Evolutionary conservation across 805 yeast genomes (phyloP).

Genomic region (Metschnikowia hibisci): DNA sequence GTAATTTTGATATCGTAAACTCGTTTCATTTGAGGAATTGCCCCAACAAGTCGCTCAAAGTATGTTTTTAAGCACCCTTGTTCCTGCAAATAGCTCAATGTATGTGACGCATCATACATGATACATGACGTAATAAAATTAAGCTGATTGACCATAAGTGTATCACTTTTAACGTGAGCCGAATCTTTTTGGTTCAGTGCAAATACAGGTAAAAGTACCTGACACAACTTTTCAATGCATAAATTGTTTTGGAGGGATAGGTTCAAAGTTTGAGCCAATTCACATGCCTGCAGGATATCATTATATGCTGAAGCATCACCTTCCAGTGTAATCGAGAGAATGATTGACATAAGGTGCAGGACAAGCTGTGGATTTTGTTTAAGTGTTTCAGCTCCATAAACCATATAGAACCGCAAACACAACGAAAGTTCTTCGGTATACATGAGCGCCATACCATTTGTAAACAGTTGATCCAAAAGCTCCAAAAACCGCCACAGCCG

Average conservation of each 20-base stretch:
- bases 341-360: slow-evolving; percentile 48
- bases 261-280: slow-evolving; percentile 60
- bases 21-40: slow-evolving; percentile 52
- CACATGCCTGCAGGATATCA: slow-evolving; percentile 58
- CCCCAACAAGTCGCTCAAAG: slow-evolving; percentile 63
- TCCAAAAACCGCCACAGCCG: slow-evolving; percentile 72
- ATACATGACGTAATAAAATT: slow-evolving; percentile 65
- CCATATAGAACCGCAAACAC: slow-evolving; percentile 68
- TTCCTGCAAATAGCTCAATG: slow-evolving; percentile 50
- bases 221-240: slow-evolving; percentile 45
- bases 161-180: slow-evolving; percentile 27
- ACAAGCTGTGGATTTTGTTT: slow-evolving; percentile 41
- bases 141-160: slow-evolving; percentile 47
- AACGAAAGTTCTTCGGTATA: slow-evolving; percentile 75
- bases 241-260: slow-evolving; percentile 52
- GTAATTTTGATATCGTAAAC: slow-evolving; percentile 82
- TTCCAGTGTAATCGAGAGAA: slow-evolving; percentile 41
- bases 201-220: slow-evolving; percentile 40
- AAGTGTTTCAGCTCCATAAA: slow-evolving; percentile 44
- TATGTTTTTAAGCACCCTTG: slow-evolving; percentile 37
- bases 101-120: slow-evolving; percentile 52
- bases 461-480: slow-evolving; percentile 32
- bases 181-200: slow-evolving; percentile 21
- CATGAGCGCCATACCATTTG: slow-evolving; percentile 52
- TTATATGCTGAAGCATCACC: slow-evolving; percentile 46